phyloP scores from a whole-genome alignment of 1,139 yeast species.

The Sugiyamaella neomexicana region DNA sequence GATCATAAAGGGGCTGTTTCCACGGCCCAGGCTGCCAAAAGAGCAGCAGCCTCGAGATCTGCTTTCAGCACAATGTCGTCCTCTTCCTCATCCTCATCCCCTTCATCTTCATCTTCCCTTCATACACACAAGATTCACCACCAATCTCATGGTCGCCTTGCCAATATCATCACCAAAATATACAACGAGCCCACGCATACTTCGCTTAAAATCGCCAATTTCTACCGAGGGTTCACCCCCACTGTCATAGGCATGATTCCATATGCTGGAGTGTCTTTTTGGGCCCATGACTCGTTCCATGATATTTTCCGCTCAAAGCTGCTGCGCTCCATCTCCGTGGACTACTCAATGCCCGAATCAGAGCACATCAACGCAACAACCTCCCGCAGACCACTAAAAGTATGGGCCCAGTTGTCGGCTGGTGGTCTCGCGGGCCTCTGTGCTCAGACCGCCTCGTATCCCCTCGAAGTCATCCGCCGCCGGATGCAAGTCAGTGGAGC shows the following conservation, averaged over 20 bases:
- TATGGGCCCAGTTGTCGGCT: slow-evolving; percentile 90
- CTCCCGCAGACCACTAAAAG: slow-evolving; percentile 57
- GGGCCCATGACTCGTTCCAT: slow-evolving; percentile 88
- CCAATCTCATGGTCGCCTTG: slow-evolving; percentile 52
- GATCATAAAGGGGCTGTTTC: slow-evolving; percentile 52
- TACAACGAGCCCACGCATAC: slow-evolving; percentile 51
- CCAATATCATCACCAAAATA: slow-evolving; percentile 54
- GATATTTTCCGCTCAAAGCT: slow-evolving; percentile 69
- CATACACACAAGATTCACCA: neutral
- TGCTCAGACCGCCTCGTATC: slow-evolving; percentile 96
- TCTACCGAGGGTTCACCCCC: slow-evolving; percentile 92
- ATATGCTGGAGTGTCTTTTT: slow-evolving; percentile 95
- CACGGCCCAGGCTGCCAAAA: neutral
- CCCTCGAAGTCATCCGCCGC: slow-evolving; percentile 91
- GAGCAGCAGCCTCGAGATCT: neutral
- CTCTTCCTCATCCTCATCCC: too few relatives aligned
- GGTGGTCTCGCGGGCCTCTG: slow-evolving; percentile 95
- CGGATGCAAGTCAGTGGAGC: slow-evolving; percentile 96
- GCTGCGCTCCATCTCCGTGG: slow-evolving; percentile 34
- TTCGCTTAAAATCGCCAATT: slow-evolving; percentile 43
- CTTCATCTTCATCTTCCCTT: too few relatives aligned
- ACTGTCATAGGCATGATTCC: slow-evolving; percentile 96
- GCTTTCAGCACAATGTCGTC: neutral
- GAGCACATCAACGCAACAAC: slow-evolving; percentile 22
- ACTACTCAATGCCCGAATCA: slow-evolving; percentile 20